Evolutionary conservation across 2,329 filamentous ascomycete genomes (phyloP), one percentile per base, ranked within the genome.

Genomic region (Cordyceps tenuipes): DNA sequence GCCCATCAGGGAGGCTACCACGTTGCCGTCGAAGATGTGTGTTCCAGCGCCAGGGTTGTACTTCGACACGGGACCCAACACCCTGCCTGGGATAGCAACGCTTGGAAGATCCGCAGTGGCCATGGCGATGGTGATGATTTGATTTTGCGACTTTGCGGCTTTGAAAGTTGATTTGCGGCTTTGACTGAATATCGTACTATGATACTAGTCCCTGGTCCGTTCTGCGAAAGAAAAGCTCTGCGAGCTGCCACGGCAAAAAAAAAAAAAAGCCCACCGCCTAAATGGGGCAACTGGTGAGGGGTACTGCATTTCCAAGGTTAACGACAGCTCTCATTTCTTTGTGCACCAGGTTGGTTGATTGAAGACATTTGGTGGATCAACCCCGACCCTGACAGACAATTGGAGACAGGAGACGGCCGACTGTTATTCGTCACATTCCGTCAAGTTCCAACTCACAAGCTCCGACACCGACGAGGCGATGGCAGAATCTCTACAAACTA

Each of bases 1-100:
- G 52, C 92, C 93, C 54, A 91, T 82, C 63, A 97, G 85, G 21
- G 92, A 96, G 62, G 92, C 87, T 72, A 88, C 88, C 66, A 97
- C 83, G 61, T 86, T 82, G 63, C 84, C 80, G 64, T 88, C 80
- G 75, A 90, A 82, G 65, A 96, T 79, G 73, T 97, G 91, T 0
- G 91, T 96, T 65, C 93, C 94, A 12, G 89, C 79, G 15, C 93
- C 93, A 31, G 91, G 82, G 46, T 81, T 75, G 73, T 88, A 92
- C 65, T 84, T 82, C 59, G 81, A 77, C 19, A 80, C 74, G 19
- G 87, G 76, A 34, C 89, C 92, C 46, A 99, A 83, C 50, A 85
- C 76, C 71, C 94, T 89, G 70, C 94, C 94, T 12, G 94, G 94
- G 52, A 95, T 81, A 59, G 87, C 89, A 66, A 91, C 71, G 64